Conservation (phyloP, 306 rosid species). For the Abrus pulchellus region DNA sequence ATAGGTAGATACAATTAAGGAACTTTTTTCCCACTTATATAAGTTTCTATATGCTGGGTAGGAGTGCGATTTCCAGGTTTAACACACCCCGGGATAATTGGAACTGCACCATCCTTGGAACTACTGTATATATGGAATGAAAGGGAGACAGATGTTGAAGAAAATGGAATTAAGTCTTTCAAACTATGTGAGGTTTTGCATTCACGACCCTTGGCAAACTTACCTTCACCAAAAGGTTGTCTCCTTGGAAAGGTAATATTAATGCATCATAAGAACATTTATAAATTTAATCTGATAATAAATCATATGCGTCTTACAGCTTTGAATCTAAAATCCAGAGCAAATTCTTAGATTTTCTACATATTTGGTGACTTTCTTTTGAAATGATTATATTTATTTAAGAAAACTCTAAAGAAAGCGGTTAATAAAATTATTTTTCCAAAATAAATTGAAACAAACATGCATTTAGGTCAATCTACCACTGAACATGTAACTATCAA, state of each 20-base stretch:
- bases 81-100: slow-evolving; percentile 91
- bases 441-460: too few relatives aligned
- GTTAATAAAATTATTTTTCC: too few relatives aligned
- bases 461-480: too few relatives aligned
- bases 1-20: neutral
- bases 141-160: slow-evolving; percentile 74
- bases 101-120: slow-evolving; percentile 91
- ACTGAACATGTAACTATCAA: too few relatives aligned
- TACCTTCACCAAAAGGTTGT: slow-evolving; percentile 75
- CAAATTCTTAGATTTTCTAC: neutral
- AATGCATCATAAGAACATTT: neutral
- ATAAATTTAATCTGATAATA: neutral
- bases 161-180: slow-evolving; percentile 66
- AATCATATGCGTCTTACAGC: neutral
- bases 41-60: slow-evolving; percentile 37
- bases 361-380: too few relatives aligned
- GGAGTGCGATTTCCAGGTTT: slow-evolving; percentile 94
- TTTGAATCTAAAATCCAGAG: neutral
- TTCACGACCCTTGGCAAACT: slow-evolving; percentile 86
- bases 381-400: too few relatives aligned
- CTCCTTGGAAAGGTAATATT: slow-evolving; percentile 78
- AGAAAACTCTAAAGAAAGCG: too few relatives aligned
- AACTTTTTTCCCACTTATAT: slow-evolving; percentile 18
- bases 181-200: slow-evolving; percentile 91
- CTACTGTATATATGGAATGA: slow-evolving; percentile 87